These are phyloP conservation scores for Solanum etuberosum DNA, from an alignment of 257 asterid species.

Conservation along the genomic window DNA sequence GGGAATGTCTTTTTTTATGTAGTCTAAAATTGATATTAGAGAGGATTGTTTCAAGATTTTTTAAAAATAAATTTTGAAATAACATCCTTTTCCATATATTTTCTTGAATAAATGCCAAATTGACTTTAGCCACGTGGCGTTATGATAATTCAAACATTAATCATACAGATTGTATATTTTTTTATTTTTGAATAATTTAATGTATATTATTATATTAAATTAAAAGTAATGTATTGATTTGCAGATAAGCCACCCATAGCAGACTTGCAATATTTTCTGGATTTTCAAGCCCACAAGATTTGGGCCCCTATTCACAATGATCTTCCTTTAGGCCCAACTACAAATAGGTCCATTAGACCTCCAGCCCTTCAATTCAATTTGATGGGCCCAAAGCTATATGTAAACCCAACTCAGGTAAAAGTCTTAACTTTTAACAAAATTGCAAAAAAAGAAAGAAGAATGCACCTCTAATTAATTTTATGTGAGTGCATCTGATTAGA, in stretches of 20 bases:
- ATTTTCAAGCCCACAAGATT: conserved; percentile 60
- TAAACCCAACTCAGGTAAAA: conserved; percentile 54
- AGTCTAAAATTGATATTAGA: not conserved
- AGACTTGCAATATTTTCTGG: conserved; percentile 69
- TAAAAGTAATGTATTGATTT: not conserved
- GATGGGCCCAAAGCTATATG: conserved; percentile 67
- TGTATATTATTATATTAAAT: not conserved
- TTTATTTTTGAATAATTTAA: not conserved
- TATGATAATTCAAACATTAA: not conserved
- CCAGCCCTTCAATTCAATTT: conserved; percentile 52
- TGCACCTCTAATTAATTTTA: not conserved
- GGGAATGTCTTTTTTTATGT: not conserved
- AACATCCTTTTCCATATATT: not conserved
- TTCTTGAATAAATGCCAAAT: not conserved
- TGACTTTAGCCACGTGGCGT: not conserved
- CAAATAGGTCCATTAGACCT: conserved; percentile 22
- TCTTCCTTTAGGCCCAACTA: conserved; percentile 60
- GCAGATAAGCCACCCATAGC: conserved; percentile 89
- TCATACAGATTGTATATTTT: not conserved
- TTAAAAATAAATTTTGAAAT: no score
- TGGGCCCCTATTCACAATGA: conserved; percentile 91
- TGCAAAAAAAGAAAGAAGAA: no score
- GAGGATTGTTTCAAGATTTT: not conserved
- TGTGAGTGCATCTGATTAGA: not conserved
- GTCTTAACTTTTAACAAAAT: not conserved